Evolutionary conservation across 2,329 filamentous ascomycete genomes (phyloP).

Genomic region (Clathrospora elynae): DNA sequence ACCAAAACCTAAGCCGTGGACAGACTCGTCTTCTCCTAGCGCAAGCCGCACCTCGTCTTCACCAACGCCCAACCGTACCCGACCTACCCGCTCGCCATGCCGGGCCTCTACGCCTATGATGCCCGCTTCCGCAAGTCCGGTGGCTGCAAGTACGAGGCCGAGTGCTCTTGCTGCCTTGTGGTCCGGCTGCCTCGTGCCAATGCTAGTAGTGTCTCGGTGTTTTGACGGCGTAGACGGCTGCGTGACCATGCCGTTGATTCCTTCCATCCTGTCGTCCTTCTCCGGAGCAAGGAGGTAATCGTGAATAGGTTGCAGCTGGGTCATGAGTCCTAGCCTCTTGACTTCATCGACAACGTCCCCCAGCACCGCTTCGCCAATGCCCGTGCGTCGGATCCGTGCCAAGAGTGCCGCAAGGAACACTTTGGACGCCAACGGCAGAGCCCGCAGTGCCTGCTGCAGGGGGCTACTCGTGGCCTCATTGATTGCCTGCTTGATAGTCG

Average conservation of each 20-base stretch:
- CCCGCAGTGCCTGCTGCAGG: conserved; percentile 83
- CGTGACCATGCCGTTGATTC: conserved; percentile 9
- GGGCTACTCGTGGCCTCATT: conserved; percentile 93
- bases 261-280: conserved; percentile 34
- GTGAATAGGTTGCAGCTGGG: conserved; percentile 64
- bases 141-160: conserved; percentile 72
- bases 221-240: conserved; percentile 24
- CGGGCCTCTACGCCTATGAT: conserved; percentile 80
- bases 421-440: conserved; percentile 80
- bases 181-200: conserved; percentile 32
- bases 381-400: conserved; percentile 77
- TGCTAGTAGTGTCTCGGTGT: conserved; percentile 22
- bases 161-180: conserved; percentile 52
- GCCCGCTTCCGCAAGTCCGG: conserved; percentile 84
- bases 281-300: conserved; percentile 60
- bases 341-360: conserved; percentile 90
- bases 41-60: conserved; percentile 91
- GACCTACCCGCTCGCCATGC: conserved; percentile 82
- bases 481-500: conserved; percentile 91
- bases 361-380: conserved; percentile 83
- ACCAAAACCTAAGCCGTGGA: conserved; percentile 71
- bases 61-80: conserved; percentile 81
- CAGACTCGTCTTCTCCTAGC: conserved; percentile 84
- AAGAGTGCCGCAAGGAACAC: conserved; percentile 84
- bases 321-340: conserved; percentile 68